Evolutionary conservation across 2,329 filamentous ascomycete genomes (phyloP).

Genomic region (Colletotrichum musicola): DNA sequence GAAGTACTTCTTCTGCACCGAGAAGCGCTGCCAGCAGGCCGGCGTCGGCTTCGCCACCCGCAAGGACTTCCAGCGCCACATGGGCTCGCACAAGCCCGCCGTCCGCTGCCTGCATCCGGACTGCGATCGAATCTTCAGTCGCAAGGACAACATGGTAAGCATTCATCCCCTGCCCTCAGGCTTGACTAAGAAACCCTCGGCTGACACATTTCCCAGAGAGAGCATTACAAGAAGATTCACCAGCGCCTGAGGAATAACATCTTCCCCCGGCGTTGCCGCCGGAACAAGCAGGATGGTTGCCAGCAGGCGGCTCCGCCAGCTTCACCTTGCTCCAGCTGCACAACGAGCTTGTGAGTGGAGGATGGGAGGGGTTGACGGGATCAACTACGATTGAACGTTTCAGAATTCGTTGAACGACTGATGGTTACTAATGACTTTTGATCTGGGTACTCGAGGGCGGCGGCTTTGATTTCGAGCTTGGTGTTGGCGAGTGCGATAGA

Average conservation of each 20-base stretch:
- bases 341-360: background rate
- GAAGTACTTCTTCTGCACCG: conserved; percentile 37
- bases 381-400: background rate
- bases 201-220: conserved; percentile 4
- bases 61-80: conserved; percentile 34
- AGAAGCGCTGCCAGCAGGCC: conserved; percentile 28
- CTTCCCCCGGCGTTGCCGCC: conserved; percentile 20
- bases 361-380: too few species aligned
- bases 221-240: conserved; percentile 37
- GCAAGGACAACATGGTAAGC: conserved; percentile 35
- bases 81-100: conserved; percentile 35
- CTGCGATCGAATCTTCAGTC: conserved; percentile 33
- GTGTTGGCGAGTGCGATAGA: background rate
- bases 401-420: too few species aligned
- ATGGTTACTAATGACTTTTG: too few species aligned
- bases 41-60: conserved; percentile 31
- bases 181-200: too few species aligned
- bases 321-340: conserved; percentile 18
- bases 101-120: conserved; percentile 27
- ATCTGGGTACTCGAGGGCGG: too few species aligned
- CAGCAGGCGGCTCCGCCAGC: conserved; percentile 11
- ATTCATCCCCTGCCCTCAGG: background rate
- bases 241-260: conserved; percentile 27
- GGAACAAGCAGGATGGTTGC: background rate
- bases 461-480: background rate